Evolutionary conservation across 805 yeast species (phyloP), one percentile per base, ranked within the genome.

Genomic region (Schwanniomyces vanrijiae): DNA sequence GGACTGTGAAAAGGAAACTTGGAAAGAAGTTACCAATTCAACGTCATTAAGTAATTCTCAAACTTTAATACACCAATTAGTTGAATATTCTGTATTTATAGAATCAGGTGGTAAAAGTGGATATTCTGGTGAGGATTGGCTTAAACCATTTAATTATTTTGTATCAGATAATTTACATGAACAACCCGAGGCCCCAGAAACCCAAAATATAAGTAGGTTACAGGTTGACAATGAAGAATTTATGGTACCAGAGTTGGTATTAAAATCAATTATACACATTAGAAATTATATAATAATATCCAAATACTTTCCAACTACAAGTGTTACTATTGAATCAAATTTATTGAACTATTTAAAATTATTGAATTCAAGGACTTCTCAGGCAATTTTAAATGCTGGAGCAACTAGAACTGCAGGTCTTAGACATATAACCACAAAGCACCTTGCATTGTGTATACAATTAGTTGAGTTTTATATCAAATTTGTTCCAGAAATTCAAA

Each of bases 321-420:
- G 70, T 1, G 40, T 61, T 0, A 52, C 56, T 6, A 68, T 81
- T 37, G 82, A 78, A 47, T 66, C 66, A 22, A 68, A 75, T 48
- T 43, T 80, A 24, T 53, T 84, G 38, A 74, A 75, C 37, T 64
- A 59, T 49, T 65, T 70, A 52, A 71, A 71, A 43, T 60, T 76
- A 9, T 66, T 80, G 56, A 84, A 86, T 54, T 62, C 80, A 14
- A 78, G 82, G 49, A 68, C 80, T 5, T 76, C 80, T 3, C 80
- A 80, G 50, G 78, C 87, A 4, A 83, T 87, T 34, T 66, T 87
- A 31, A 86, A 84, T 38, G 90, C 91, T 1, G 88, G 87, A 37
- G 92, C 92, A 1, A 84, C 88, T 2, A 66, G 81, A 52, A 80
- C 90, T 0, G 88, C 92, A 0, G 90, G 88, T 0, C 68, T 86